Base-by-base conservation (phyloP, 2,329 filamentous ascomycete species). In the Aspergillus sergii region DNA sequence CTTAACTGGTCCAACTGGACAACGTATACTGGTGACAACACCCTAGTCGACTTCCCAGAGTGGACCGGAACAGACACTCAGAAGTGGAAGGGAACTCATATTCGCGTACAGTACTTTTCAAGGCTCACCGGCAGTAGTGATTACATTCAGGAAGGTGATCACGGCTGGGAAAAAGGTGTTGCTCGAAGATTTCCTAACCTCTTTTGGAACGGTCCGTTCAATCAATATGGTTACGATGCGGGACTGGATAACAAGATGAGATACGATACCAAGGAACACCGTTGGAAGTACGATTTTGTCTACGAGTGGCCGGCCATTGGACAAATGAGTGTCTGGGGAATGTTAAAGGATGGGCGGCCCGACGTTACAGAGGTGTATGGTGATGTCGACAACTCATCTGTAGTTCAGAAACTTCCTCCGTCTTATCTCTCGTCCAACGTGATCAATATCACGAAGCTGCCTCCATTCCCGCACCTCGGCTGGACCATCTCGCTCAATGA, bases 321-420 rank as follows among this genome's bases (percentile, higher is more conserved):
- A 60, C 87, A 89, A 69, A 76, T 89, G 62, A 90, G 89, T 66
- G 81, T 88, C 6, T 90, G 88, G 88, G 88, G 88, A 58, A 86
- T 89, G 72, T 87, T 89, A 68, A 82, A 84, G 0, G 83, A 89
- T 73, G 86, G 87, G 23, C 76, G 84, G 67, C 87, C 88, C 0
- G 88, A 90, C 72, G 81, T 86, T 63, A 83, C 83, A 8, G 82
- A 80, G 61, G 83, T 88, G 3, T 85, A 83, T 65, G 88, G 88
- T 23, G 88, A 90, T 72, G 82, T 88, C 14, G 85, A 90, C 69
- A 79, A 79, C 28, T 87, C 34, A 11, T 55, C 89, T 70, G 81
- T 80, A 3, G 79, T 90, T 8, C 77, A 89, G 23, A 88, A 90
- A 71, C 85, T 90, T 36, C 85, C 87, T 1, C 88, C 87, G 4